Evolutionary conservation across 2,329 filamentous ascomycete genomes (phyloP), one percentile per base, ranked within the genome.

Genomic region (Westerdykella sp.): DNA sequence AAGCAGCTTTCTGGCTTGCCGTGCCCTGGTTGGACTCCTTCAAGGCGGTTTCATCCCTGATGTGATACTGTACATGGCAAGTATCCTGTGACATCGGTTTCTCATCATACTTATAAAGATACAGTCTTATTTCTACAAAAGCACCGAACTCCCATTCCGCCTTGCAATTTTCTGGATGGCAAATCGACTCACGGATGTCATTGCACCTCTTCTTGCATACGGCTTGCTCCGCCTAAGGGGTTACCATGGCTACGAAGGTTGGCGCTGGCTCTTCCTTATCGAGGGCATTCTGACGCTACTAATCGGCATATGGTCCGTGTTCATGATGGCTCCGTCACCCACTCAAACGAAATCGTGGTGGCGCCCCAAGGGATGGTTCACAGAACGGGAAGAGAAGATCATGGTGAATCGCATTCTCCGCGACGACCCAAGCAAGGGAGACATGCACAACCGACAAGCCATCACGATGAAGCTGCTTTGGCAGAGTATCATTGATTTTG

Each of bases 71-170:
- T 87, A 81, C 65, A 70, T 87, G 11, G 80, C 43, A 23, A 13
- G 32, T 23, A n/a, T 35, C 13, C 31, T 32, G 10, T 3, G 10
- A 5, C 14, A 11, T 30, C 22, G n/a, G 14, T 9, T 25, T 13
- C 12, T 2, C 5, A 22, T 23, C 13, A 18, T 9, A 15, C 32
- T 37, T 36, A 42, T 11, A 46, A 42, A 3, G 41, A 40, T 5
- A 5, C 40, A 56, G 42, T 51, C 78, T 1, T 87, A 87, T 63
- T 88, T 83, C 66, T 88, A 86, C 68, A 87, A 78, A 57, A 36
- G 57, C 52, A 37, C 44, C 7, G 69, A 71, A 47, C 48, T 73
- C 6, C 63, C 69, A 0, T 59, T 68, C 34, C 60, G 69, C 1
- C 48, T 72, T 5, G 62, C 61, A 0, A 68, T 67, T 42, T 70